Evolutionary conservation across 352 stramenopile species (phyloP).

Genomic region (Aphanomyces cochlioides): DNA sequence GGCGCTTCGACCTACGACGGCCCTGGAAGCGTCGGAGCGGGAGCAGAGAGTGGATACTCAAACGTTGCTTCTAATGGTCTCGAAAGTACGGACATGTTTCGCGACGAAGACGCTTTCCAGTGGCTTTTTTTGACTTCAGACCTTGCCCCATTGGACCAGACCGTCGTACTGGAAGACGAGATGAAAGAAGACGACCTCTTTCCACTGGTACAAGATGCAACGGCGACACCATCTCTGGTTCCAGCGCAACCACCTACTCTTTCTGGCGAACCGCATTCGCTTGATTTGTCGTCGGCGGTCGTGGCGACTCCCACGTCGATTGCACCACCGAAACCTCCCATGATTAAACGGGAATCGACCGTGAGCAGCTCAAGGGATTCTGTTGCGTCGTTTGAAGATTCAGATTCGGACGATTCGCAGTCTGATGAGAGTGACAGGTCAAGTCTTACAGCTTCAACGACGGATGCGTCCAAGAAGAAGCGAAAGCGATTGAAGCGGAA

Average conservation of each 20-base stretch:
- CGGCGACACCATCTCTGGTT: neutral
- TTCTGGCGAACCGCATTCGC: neutral
- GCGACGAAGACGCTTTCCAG: conserved; percentile 28
- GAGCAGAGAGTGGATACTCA: too few species aligned
- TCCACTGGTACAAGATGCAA: neutral
- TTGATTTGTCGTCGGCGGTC: neutral
- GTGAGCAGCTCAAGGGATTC: conserved; percentile 10
- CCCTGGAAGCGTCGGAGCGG: too few species aligned
- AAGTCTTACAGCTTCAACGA: neutral
- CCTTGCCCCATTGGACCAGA: conserved; percentile 27
- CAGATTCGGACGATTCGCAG: conserved; percentile 21
- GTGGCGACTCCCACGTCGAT: neutral
- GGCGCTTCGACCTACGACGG: too few species aligned
- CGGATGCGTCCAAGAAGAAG: conserved; percentile 41
- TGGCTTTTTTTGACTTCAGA: conserved; percentile 29
- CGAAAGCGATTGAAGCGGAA: conserved; percentile 69
- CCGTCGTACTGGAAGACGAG: conserved; percentile 12
- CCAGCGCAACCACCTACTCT: neutral
- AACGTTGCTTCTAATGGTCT: neutral
- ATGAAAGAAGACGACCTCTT: conserved; percentile 23
- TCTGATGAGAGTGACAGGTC: conserved; percentile 10
- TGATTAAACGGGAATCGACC: conserved; percentile 24
- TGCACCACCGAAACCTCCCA: conserved; percentile 3
- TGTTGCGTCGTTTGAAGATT: conserved; percentile 18
- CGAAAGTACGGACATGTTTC: conserved; percentile 24